Evolutionary conservation across 345 rosid species (phyloP).

Genomic region (Lagerstroemia speciosa): DNA sequence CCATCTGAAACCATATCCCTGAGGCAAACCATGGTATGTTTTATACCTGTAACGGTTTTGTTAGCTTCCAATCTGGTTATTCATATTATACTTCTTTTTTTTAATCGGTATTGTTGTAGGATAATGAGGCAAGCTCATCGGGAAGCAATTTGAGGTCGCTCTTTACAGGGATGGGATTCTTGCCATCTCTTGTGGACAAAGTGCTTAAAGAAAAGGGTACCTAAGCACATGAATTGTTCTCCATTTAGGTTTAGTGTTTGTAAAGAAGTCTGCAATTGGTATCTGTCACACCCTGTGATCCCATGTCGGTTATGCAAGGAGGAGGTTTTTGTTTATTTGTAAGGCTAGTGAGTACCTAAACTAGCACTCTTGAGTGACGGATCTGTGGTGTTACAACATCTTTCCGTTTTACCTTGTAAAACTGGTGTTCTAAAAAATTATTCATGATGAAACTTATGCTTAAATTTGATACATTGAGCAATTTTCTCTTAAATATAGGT

Average conservation of each 20-base stretch:
- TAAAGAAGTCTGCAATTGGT: neutral
- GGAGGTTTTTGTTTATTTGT: no score
- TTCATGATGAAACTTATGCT: neutral
- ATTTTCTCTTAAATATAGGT: constrained; percentile 41
- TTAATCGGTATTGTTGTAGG: constrained; percentile 32
- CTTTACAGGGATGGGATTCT: constrained; percentile 73
- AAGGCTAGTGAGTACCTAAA: no score
- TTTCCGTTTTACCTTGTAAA: neutral
- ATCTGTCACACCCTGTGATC: no score
- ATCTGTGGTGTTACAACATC: no score
- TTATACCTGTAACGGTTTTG: neutral
- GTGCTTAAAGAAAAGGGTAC: constrained; percentile 75
- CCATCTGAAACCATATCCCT: constrained; percentile 30
- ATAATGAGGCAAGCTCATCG: constrained; percentile 68
- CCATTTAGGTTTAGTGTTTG: constrained; percentile 5
- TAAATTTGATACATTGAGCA: constrained; percentile 4
- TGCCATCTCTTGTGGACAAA: constrained; percentile 54
- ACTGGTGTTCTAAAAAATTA: neutral
- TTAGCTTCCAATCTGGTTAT: constrained; percentile 6
- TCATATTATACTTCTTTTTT: constrained; percentile 8
- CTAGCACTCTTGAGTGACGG: no score
- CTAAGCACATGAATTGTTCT: neutral
- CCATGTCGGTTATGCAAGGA: no score
- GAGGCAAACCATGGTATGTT: constrained; percentile 35
- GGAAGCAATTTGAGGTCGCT: constrained; percentile 50